phyloP scores from a whole-genome alignment of 106 monocot genomes.

The Allium fistulosum region DNA sequence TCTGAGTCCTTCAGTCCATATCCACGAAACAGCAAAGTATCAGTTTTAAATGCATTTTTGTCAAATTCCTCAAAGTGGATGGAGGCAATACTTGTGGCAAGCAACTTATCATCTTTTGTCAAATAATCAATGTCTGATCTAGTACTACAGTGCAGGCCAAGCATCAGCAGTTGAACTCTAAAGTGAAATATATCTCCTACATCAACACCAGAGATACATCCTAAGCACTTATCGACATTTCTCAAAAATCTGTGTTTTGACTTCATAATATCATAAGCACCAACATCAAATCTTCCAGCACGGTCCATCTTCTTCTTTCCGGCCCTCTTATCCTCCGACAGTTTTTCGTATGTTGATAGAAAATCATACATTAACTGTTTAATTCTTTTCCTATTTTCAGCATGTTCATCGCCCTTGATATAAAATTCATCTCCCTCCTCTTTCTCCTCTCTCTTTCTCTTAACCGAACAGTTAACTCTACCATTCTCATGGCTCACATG shows the following conservation, averaged over 20 bases:
- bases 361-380: conserved; percentile 12
- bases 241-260: conserved; percentile 7
- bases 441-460: background rate
- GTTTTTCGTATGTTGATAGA: conserved; percentile 18
- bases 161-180: conserved; percentile 30
- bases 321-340: conserved; percentile 12
- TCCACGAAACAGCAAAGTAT: conserved; percentile 45
- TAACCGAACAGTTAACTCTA: background rate
- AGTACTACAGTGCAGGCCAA: conserved; percentile 44
- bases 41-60: conserved; percentile 24
- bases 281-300: conserved; percentile 8
- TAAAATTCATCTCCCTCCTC: background rate
- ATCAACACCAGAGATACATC: conserved; percentile 44
- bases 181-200: conserved; percentile 55
- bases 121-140: conserved; percentile 42
- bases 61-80: conserved; percentile 18
- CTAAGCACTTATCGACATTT: conserved; percentile 14
- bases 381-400: conserved; percentile 3
- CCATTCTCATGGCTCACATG: too few species aligned
- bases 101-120: conserved; percentile 1
- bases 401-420: background rate
- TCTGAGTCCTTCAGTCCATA: conserved; percentile 23
- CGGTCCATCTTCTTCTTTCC: background rate
- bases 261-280: conserved; percentile 30
- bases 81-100: conserved; percentile 44